Base-by-base conservation (phyloP, 495 filamentous ascomycete species). In the Lichenothelia convexa region DNA sequence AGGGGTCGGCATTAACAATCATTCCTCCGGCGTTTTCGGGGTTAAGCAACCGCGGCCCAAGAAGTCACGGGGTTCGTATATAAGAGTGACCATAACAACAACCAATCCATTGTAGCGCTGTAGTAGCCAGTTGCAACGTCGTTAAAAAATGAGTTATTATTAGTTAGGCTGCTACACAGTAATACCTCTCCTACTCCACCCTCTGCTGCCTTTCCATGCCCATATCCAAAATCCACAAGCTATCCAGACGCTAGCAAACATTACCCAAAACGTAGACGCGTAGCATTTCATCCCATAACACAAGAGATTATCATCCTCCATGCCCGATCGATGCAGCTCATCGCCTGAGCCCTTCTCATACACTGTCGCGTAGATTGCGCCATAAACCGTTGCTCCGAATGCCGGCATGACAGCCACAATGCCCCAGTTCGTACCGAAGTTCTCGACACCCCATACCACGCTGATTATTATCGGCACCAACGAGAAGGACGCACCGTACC, bases 341-440 rank as follows among this genome's bases (percentile, higher is more conserved):
- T 45, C 37, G 3, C 40, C 31, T 44, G 54, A 38, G 43, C 46
- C 36, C 51, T 57, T 16, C 50, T 93, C 75, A 54, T 94, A 97
- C 3, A 81, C 75, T 0, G 60, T 67, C 5, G 75, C 75, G 50
- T 93, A 97, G 9, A 93, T 57, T 3, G 80, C 45, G 0, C 89
- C 81, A 84, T 82, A 97, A 7, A 85, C 61, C 0, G 80, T 77
- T 0, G 85, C 83, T 0, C 87, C 87, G 2, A 71, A 54, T 1
- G 86, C 89, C 6, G 89, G 89, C 33, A 85, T 77, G 61, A 91
- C 80, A 22, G 81, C 81, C 12, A 97, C 75, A 41, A 94, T 83
- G 11, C 89, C 89, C 76, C 87, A 97, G 46, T 97, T 95, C 2
- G 89, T 97, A 40, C 81, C 89, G 54, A 95, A 95, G 55, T 95